phyloP scores from a whole-genome alignment of 2,329 filamentous ascomycete species.

The Parastagonospora nodorum region DNA sequence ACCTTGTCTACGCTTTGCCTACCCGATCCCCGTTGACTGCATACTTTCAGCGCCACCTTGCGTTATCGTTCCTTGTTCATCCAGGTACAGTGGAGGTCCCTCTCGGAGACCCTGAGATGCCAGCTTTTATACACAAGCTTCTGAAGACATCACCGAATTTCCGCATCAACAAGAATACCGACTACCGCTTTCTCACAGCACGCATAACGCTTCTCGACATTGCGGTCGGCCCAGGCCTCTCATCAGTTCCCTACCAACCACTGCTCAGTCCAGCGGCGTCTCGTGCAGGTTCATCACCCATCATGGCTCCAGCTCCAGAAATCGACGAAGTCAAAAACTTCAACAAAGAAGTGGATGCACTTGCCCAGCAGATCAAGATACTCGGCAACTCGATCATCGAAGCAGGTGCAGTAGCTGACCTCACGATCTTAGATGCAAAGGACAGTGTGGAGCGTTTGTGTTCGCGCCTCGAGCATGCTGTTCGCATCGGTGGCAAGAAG shows the following conservation, averaged over 20 bases:
- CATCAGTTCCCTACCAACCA: constrained; percentile 36
- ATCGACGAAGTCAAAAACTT: constrained; percentile 58
- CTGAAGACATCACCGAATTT: constrained; percentile 55
- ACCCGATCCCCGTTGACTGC: constrained; percentile 57
- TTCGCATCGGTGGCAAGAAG: constrained; percentile 64
- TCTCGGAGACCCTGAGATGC: constrained; percentile 28
- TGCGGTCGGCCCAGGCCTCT: constrained; percentile 69
- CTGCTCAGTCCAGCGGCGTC: constrained; percentile 31
- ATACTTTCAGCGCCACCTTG: constrained; percentile 69
- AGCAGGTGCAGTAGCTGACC: constrained; percentile 61
- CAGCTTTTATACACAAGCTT: constrained; percentile 27
- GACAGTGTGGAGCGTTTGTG: constrained; percentile 74
- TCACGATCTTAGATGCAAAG: constrained; percentile 75
- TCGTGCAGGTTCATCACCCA: constrained; percentile 20
- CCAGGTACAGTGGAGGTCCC: constrained; percentile 28
- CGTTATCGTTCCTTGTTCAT: constrained; percentile 65
- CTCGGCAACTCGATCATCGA: constrained; percentile 70
- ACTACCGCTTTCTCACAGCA: constrained; percentile 72
- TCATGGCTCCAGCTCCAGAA: constrained; percentile 12
- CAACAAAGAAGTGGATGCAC: constrained; percentile 71
- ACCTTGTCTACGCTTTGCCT: constrained; percentile 65
- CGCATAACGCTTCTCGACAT: constrained; percentile 73
- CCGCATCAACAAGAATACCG: constrained; percentile 58
- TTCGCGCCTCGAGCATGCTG: constrained; percentile 71
- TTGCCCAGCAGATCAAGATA: constrained; percentile 57